A percentile compares a stretch with the other conserved stretches of the same genome.
These are phyloP conservation scores for Chalciporus pseudorubinellus DNA, from an alignment of 768 basidiomycete genomes.

Conservation along the genomic window DNA sequence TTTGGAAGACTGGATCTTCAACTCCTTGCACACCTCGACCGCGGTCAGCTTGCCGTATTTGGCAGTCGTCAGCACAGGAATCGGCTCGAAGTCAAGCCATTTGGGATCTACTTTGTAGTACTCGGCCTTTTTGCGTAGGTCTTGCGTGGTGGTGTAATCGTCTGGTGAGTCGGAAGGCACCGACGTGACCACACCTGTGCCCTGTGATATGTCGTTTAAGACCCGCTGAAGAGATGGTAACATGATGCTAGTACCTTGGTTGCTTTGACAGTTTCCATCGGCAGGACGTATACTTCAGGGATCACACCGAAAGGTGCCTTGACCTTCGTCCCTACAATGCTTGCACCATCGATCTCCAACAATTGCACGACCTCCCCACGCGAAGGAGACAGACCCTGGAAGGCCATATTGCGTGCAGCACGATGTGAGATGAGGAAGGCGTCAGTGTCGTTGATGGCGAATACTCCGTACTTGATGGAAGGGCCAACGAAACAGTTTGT, in stretches of 20 bases:
- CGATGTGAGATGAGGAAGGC: constrained; percentile 88
- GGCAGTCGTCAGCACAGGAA: constrained; percentile 85
- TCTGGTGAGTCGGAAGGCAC: constrained; percentile 99
- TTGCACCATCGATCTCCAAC: constrained; percentile 72
- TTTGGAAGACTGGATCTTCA: constrained; percentile 95
- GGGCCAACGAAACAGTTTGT: constrained; percentile 97
- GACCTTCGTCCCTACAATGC: constrained; percentile 85
- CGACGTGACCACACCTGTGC: constrained; percentile 97
- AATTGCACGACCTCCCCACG: constrained; percentile 74
- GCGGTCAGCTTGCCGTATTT: constrained; percentile 93
- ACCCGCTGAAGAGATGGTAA: background rate
- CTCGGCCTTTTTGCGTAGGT: constrained; percentile 93
- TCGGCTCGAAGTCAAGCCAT: constrained; percentile 82
- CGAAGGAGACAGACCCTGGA: constrained; percentile 77
- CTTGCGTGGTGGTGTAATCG: constrained; percentile 86
- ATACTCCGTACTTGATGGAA: constrained; percentile 87
- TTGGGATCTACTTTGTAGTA: constrained; percentile 91
- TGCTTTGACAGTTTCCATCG: constrained; percentile 98
- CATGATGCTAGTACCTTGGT: constrained; percentile 61
- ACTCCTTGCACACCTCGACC: constrained; percentile 73
- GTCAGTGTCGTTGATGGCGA: constrained; percentile 81
- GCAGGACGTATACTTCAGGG: constrained; percentile 89
- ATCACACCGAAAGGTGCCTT: constrained; percentile 81
- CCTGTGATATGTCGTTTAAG: constrained; percentile 42
- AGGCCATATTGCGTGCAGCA: constrained; percentile 96